Evolutionary conservation across 495 filamentous ascomycete species (phyloP).

Genomic region (Aspergillus olivimuriae): DNA sequence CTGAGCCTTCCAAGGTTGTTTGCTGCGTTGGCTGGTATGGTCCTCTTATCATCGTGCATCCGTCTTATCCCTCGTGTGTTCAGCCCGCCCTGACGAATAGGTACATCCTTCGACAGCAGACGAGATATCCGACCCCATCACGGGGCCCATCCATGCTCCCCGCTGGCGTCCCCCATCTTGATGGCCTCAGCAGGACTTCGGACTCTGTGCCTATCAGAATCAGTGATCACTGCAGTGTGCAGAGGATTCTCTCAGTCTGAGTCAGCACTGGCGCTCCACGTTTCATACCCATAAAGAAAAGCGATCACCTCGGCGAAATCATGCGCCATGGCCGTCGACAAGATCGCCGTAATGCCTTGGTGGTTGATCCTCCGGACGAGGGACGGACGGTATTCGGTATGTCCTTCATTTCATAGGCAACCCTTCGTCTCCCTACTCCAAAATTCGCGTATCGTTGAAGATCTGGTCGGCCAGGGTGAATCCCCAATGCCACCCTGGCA

Average conservation of each 20-base stretch:
- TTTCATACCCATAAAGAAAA: too few species aligned
- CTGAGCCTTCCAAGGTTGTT: constrained; percentile 18
- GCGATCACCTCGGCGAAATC: too few species aligned
- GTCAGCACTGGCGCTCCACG: too few species aligned
- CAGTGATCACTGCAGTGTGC: neutral
- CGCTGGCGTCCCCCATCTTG: neutral
- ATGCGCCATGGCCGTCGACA: too few species aligned
- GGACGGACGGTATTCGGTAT: neutral
- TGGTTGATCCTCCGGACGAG: too few species aligned
- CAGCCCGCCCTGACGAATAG: neutral
- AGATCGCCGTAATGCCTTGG: too few species aligned
- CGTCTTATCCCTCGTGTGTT: neutral
- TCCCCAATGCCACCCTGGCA: neutral
- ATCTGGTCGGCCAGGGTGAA: neutral
- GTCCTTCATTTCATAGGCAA: neutral
- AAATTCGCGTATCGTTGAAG: too few species aligned
- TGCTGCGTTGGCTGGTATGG: constrained; percentile 24
- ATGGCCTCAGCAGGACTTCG: too few species aligned
- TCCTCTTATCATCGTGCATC: constrained; percentile 19
- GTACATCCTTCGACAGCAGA: neutral
- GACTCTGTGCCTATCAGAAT: neutral
- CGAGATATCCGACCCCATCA: neutral
- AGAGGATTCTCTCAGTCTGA: too few species aligned
- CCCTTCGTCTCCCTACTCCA: too few species aligned
- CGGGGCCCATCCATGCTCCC: neutral